phyloP scores from a whole-genome alignment of 805 yeast genomes.

The baker's yeast (Saccharomyces cerevisiae) region DNA sequence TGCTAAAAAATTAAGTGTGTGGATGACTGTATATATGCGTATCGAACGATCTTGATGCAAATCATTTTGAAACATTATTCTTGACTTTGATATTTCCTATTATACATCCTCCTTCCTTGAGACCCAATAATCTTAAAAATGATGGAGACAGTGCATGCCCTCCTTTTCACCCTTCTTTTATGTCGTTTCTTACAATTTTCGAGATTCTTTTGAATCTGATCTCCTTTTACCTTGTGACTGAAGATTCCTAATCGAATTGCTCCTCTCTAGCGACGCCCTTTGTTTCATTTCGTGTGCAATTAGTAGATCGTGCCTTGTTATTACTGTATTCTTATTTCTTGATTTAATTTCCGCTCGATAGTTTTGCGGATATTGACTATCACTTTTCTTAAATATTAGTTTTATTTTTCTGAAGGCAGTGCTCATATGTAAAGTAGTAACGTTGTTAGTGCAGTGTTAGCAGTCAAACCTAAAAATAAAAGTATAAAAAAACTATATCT shows the following conservation, averaged over 20 bases:
- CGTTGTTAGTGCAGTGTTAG: not conserved
- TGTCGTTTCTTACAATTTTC: not conserved
- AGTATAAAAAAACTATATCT: no score
- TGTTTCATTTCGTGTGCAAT: conserved; percentile 2
- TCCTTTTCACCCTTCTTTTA: not conserved
- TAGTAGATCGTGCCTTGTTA: conserved; percentile 1
- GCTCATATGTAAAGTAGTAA: not conserved
- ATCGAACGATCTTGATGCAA: not conserved
- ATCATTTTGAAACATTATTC: not conserved
- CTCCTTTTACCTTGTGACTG: not conserved
- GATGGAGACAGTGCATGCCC: not conserved
- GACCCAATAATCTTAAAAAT: not conserved
- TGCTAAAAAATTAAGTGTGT: not conserved
- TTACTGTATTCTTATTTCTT: not conserved
- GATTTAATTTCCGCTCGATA: not conserved
- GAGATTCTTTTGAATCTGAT: not conserved
- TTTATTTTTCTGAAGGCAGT: not conserved
- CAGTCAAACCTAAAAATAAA: no score
- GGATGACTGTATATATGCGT: not conserved
- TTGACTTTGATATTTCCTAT: not conserved
- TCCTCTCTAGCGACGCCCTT: not conserved
- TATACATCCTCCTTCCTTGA: not conserved
- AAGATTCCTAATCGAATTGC: not conserved
- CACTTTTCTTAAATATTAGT: not conserved
- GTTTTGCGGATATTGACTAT: not conserved